Conservation (phyloP, 352 stramenopile species). For the Globisporangium canariense region DNA sequence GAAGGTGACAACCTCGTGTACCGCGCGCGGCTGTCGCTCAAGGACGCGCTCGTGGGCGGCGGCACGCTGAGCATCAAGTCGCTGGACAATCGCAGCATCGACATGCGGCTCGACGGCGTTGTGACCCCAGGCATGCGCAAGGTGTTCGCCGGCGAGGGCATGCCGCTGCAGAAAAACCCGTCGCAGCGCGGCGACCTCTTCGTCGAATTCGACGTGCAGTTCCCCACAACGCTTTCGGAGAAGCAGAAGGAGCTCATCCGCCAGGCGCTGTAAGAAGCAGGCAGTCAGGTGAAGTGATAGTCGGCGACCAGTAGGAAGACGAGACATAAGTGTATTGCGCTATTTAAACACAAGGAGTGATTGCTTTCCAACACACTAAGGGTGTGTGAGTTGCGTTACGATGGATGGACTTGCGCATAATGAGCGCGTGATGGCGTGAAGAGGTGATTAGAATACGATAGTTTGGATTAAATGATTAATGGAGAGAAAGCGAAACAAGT, state of each 20-base stretch:
- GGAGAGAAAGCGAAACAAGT: background rate
- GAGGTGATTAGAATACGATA: background rate
- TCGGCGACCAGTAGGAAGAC: background rate
- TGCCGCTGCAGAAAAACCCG: slow-evolving; percentile 89
- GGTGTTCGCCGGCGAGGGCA: slow-evolving; percentile 93
- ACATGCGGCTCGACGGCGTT: slow-evolving; percentile 87
- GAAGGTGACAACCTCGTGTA: slow-evolving; percentile 95
- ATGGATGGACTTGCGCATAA: background rate
- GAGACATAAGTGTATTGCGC: background rate
- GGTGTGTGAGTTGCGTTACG: background rate
- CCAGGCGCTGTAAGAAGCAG: slow-evolving; percentile 64
- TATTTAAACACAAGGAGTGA: slow-evolving; percentile 6
- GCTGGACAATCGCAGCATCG: slow-evolving; percentile 91
- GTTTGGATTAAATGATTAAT: background rate
- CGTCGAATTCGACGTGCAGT: slow-evolving; percentile 97
- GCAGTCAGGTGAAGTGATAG: background rate
- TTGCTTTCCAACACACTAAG: background rate
- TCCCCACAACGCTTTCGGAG: slow-evolving; percentile 89
- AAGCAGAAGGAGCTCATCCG: slow-evolving; percentile 68
- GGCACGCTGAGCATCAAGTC: slow-evolving; percentile 92
- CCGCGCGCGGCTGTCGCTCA: slow-evolving; percentile 93
- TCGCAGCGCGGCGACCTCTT: slow-evolving; percentile 90
- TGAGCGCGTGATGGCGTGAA: background rate
- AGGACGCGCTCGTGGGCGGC: slow-evolving; percentile 91
- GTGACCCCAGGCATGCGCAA: slow-evolving; percentile 91